Percentiles rank a stretch among this genome's conserved stretches.
These are phyloP conservation scores for Cruciata laevipes DNA, from an alignment of 257 asterid genomes.

Conservation along the genomic window DNA sequence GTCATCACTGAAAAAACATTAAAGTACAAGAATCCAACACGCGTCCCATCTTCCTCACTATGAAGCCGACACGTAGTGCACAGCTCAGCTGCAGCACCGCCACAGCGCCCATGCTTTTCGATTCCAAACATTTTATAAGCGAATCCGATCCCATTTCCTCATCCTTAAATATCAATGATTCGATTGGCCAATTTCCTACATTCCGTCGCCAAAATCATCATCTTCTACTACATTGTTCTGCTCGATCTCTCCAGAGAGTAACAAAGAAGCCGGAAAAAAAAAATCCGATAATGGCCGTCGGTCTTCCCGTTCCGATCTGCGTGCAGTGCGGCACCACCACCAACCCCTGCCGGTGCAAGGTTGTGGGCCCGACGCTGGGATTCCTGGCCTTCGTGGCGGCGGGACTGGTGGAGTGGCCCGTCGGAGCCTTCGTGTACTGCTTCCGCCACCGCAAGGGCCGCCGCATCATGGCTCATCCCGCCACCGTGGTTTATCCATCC, in stretches of 20 bases:
- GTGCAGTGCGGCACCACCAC: conserved; percentile 58
- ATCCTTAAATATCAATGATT: conserved; percentile 5
- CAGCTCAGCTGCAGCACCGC: background rate
- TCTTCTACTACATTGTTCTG: background rate
- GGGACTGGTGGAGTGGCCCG: conserved; percentile 83
- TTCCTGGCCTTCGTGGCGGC: conserved; percentile 69
- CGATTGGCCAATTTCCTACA: background rate
- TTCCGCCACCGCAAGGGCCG: conserved; percentile 82
- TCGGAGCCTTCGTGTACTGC: conserved; percentile 68
- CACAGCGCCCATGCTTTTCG: background rate
- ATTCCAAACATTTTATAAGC: background rate
- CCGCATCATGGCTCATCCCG: conserved; percentile 78
- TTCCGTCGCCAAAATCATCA: background rate
- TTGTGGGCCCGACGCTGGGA: conserved; percentile 84
- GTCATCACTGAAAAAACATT: background rate
- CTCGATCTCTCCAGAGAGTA: conserved; percentile 1
- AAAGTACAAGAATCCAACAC: background rate
- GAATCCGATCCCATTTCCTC: background rate
- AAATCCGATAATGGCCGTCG: conserved; percentile 14
- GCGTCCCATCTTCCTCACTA: background rate
- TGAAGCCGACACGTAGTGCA: background rate
- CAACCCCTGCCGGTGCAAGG: conserved; percentile 84
- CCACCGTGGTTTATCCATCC: conserved; percentile 56
- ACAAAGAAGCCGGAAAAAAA: background rate
- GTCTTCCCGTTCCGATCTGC: conserved; percentile 27